Conservation (phyloP, 148 eudicot genomes). For the Vaccinium darrowii region DNA sequence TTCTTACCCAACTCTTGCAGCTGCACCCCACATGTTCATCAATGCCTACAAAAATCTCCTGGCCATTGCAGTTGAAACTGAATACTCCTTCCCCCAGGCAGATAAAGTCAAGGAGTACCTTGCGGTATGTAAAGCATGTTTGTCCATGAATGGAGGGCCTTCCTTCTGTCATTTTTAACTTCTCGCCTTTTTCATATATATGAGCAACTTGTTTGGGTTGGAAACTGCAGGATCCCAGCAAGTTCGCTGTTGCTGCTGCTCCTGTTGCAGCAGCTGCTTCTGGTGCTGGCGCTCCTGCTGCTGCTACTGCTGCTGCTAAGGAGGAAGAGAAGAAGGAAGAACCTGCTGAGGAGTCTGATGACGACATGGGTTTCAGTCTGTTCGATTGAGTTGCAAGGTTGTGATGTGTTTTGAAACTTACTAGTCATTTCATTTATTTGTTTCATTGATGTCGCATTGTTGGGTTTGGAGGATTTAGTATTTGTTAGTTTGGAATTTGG, state of each 20-base stretch:
- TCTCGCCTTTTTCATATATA: neutral
- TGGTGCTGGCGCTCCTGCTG: constrained; percentile 17
- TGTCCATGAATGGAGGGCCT: neutral
- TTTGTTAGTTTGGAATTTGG: neutral
- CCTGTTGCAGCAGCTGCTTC: constrained; percentile 29
- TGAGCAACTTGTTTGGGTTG: neutral
- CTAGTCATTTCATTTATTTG: neutral
- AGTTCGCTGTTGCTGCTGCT: constrained; percentile 41
- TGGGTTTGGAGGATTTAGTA: neutral
- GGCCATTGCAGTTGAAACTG: constrained; percentile 42
- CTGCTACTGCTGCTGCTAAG: constrained; percentile 26
- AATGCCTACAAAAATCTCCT: constrained; percentile 46
- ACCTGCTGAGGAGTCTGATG: constrained; percentile 44
- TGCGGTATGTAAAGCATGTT: constrained; percentile 15
- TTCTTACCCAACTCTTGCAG: constrained; percentile 47
- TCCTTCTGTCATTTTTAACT: neutral
- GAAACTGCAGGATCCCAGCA: constrained; percentile 39
- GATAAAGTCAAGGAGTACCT: constrained; percentile 50
- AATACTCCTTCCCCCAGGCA: constrained; percentile 46
- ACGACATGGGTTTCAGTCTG: constrained; percentile 35
- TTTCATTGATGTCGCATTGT: neutral
- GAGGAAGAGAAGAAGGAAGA: constrained; percentile 40
- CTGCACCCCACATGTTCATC: constrained; percentile 53
- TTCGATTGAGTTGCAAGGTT: constrained; percentile 25
- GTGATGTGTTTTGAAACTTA: neutral